Evolutionary conservation across 257 asterid species (phyloP), one percentile per base, ranked within the genome.

Genomic region (Fraxinus pennsylvanica): DNA sequence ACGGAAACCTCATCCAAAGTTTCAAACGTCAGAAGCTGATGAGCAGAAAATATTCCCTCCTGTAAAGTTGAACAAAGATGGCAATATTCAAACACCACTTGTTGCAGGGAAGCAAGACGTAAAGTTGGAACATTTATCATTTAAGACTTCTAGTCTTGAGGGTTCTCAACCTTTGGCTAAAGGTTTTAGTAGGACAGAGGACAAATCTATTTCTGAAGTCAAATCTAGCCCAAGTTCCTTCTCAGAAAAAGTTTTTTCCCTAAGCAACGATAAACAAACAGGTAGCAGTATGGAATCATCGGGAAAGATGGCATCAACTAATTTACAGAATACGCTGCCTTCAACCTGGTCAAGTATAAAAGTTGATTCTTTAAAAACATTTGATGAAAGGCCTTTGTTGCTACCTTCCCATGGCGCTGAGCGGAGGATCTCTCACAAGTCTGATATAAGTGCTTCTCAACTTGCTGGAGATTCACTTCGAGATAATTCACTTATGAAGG

Each of bases 401-500:
- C 61, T 68, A 27, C 61, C 87, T 75, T 39, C 83, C 82, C 79
- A 71, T 71, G 70, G 72, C 47, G 76, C 69, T 81, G 86, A 75
- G 52, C 25, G 67, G 68, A 75, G 66, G 71, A 38, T 36, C 63
- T 78, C 79, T 52, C 76, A 70, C 77, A 72, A 79, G 73, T 83
- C 86, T 65, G 80, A 81, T 81, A 88, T 70, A 76, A 80, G 33
- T 73, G 63, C 82, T 36, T 71, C 81, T 73, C 88, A 68, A 70
- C 74, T 85, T 73, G 45, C 81, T 80, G 89, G 90, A 75, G 82
- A 73, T 81, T 71, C 78, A 69, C 82, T 29, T 33, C 86, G 61
- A 67, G 78, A 74, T 76, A 76, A 89, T 85, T 78, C 87, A 39
- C 83, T 77, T 54, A 7, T 75, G 39, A 88, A 85, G 79, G 91